These are phyloP conservation scores for Leptodontidium sp. DNA, from an alignment of 2,329 filamentous ascomycete species.

Conservation along the genomic window DNA sequence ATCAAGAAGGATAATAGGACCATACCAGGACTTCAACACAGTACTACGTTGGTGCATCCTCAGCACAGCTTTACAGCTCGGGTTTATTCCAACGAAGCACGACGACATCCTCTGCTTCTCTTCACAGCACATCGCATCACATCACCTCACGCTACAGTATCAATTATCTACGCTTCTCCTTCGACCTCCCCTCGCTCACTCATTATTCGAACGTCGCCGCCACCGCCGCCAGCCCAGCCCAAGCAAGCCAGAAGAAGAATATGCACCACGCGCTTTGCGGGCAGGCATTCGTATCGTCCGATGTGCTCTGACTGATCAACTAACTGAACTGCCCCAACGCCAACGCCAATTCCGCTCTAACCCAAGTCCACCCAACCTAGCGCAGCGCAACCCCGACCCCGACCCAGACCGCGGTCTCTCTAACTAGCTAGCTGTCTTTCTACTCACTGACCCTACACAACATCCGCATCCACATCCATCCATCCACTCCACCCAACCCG, in stretches of 20 bases:
- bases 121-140: background rate
- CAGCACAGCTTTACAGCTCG: background rate
- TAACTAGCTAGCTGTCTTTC: too few species aligned
- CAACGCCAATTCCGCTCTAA: too few species aligned
- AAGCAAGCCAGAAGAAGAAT: slow-evolving; percentile 8
- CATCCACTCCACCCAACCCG: background rate
- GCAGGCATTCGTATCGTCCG: slow-evolving; percentile 20
- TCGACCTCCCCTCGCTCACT: background rate
- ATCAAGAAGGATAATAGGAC: too few species aligned
- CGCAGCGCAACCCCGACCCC: background rate
- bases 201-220: slow-evolving; percentile 8
- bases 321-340: background rate
- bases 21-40: background rate
- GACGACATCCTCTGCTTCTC: background rate
- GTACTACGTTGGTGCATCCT: background rate
- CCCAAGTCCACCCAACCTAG: too few species aligned
- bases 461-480: background rate
- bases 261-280: slow-evolving; percentile 13
- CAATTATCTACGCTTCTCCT: too few species aligned
- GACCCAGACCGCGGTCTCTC: background rate
- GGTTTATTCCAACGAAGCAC: background rate
- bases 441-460: background rate
- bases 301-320: slow-evolving; percentile 19
- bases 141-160: background rate
- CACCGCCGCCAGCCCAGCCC: background rate